Conservation (phyloP, 768 basidiomycete genomes). For the Lepiota brunneoincarnata region DNA sequence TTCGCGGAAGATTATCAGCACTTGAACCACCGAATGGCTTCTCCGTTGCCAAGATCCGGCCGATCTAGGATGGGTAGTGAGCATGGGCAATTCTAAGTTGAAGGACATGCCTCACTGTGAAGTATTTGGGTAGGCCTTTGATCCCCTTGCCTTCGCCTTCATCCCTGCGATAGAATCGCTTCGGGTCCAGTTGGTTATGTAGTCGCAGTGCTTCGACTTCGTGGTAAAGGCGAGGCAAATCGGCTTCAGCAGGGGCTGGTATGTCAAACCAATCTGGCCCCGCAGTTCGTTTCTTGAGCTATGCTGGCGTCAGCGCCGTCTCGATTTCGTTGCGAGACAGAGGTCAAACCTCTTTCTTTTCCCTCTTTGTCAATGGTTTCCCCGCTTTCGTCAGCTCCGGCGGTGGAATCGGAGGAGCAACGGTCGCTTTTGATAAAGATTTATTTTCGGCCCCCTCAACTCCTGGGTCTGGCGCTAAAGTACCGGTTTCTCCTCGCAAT, state of each 20-base stretch:
- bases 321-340: background rate
- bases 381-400: slow-evolving; percentile 59
- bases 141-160: slow-evolving; percentile 83
- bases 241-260: slow-evolving; percentile 77
- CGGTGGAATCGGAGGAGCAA: slow-evolving; percentile 62
- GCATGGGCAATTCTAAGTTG: slow-evolving; percentile 4
- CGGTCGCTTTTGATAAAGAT: slow-evolving; percentile 45
- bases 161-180: slow-evolving; percentile 87
- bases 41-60: slow-evolving; percentile 67
- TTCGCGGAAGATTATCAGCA: slow-evolving; percentile 67
- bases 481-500: slow-evolving; percentile 40
- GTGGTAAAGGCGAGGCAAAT: slow-evolving; percentile 73
- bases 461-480: slow-evolving; percentile 57
- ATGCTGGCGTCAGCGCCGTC: background rate
- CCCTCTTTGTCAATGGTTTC: slow-evolving; percentile 66
- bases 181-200: slow-evolving; percentile 87
- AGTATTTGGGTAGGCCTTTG: slow-evolving; percentile 84
- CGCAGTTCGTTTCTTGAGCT: slow-evolving; percentile 72
- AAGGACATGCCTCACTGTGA: slow-evolving; percentile 63
- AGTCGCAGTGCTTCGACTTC: slow-evolving; percentile 88
- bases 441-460: slow-evolving; percentile 50
- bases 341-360: slow-evolving; percentile 61
- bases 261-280: slow-evolving; percentile 88
- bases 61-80: slow-evolving; percentile 50
- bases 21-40: slow-evolving; percentile 73